Conservation (phyloP, 306 rosid species). For the Quercus glauca region DNA sequence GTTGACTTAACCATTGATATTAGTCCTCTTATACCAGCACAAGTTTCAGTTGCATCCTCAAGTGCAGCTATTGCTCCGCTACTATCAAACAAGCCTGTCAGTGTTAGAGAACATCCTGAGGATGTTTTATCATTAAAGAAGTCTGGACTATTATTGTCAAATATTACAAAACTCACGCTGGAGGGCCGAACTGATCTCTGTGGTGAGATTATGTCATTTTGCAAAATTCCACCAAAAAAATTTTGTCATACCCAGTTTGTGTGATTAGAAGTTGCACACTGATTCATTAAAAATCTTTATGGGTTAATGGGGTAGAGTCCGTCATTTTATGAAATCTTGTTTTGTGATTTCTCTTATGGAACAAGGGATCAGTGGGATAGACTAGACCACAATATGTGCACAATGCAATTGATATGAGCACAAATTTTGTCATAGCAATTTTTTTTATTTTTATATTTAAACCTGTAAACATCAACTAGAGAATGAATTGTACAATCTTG, state of each 20-base stretch:
- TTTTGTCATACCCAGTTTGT: neutral
- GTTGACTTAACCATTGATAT: conserved; percentile 67
- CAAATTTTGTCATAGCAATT: neutral
- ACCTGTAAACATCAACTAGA: neutral
- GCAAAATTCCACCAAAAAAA: neutral
- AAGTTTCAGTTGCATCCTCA: conserved; percentile 42
- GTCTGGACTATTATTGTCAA: conserved; percentile 36
- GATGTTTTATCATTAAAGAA: conserved; percentile 29
- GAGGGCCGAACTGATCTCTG: conserved; percentile 74
- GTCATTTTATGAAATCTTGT: neutral
- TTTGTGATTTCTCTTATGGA: neutral
- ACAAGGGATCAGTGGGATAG: neutral
- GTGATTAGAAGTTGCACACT: neutral
- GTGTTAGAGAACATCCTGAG: conserved; percentile 16
- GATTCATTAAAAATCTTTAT: neutral
- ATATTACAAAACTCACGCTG: conserved; percentile 57
- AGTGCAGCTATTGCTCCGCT: conserved; percentile 26
- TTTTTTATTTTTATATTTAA: neutral
- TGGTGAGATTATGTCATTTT: conserved; percentile 46
- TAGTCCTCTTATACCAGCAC: conserved; percentile 58
- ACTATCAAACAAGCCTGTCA: conserved; percentile 32
- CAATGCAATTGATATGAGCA: neutral
- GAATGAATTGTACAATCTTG: neutral
- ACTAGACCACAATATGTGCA: neutral
- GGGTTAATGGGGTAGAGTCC: neutral